Percentiles rank a stretch among this genome's conserved stretches.
These are phyloP conservation scores for Rhododendron henanense DNA, from an alignment of 148 eudicot genomes.

Conservation along the genomic window DNA sequence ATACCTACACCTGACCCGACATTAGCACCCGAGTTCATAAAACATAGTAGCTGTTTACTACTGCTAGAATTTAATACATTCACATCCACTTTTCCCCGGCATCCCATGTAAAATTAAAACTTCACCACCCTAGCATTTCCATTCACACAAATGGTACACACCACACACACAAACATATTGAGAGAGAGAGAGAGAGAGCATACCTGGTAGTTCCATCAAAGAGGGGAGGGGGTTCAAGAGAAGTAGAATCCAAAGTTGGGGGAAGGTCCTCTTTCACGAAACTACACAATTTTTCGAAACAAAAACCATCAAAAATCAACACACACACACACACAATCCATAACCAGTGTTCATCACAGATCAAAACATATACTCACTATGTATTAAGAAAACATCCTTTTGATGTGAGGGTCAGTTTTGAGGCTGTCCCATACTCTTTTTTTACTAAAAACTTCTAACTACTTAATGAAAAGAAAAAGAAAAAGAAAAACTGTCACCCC, in stretches of 20 bases:
- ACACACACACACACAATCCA: too few relatives aligned
- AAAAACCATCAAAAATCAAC: neutral
- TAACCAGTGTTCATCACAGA: neutral
- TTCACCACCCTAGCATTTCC: neutral
- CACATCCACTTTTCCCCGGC: neutral
- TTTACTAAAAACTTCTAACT: too few relatives aligned
- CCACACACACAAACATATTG: neutral
- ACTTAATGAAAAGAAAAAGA: too few relatives aligned
- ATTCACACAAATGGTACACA: neutral
- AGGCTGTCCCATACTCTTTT: too few relatives aligned
- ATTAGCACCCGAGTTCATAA: too few relatives aligned
- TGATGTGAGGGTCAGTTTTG: too few relatives aligned
- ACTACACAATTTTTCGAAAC: neutral
- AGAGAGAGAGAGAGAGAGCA: neutral
- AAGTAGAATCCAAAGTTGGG: neutral
- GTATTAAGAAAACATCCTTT: too few relatives aligned
- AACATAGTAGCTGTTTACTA: too few relatives aligned
- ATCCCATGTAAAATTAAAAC: neutral
- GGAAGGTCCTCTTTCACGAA: neutral
- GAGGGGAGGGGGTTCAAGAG: neutral
- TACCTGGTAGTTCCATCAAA: slow-evolving; percentile 1
- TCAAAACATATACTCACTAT: too few relatives aligned
- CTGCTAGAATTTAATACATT: neutral
- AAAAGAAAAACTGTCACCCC: too few relatives aligned
- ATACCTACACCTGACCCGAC: neutral